Evolutionary conservation across 202 grass and related monocot species (phyloP).

Genomic region (Hordeum pubiflorum): DNA sequence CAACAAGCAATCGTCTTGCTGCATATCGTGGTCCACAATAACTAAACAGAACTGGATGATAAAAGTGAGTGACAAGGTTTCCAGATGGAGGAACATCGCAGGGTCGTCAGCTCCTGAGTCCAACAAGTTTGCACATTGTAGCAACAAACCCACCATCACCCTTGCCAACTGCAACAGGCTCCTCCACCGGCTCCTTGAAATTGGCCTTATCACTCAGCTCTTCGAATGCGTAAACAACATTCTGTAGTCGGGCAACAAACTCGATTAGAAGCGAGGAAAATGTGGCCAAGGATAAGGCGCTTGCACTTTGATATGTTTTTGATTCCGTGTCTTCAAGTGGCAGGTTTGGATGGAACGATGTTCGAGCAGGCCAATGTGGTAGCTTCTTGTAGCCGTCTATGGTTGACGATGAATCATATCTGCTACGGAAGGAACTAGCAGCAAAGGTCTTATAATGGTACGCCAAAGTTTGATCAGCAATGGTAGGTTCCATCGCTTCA

Average conservation of each 20-base stretch:
- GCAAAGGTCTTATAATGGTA: slow-evolving; percentile 33
- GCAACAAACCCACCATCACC: slow-evolving; percentile 16
- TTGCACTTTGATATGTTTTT: slow-evolving; percentile 80
- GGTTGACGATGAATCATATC: slow-evolving; percentile 44
- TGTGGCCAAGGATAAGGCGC: slow-evolving; percentile 79
- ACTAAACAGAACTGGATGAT: neutral
- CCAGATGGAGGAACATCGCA: slow-evolving; percentile 7
- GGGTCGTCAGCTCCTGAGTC: slow-evolving; percentile 32
- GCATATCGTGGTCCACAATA: neutral
- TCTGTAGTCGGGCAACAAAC: slow-evolving; percentile 79
- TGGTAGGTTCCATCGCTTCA: slow-evolving; percentile 7
- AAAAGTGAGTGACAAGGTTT: slow-evolving; percentile 11
- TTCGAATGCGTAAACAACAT: slow-evolving; percentile 72
- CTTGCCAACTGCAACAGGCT: slow-evolving; percentile 26
- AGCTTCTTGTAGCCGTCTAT: slow-evolving; percentile 30
- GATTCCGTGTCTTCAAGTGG: slow-evolving; percentile 39
- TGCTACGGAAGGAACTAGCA: slow-evolving; percentile 39
- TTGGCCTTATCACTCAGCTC: slow-evolving; percentile 80
- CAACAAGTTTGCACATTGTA: slow-evolving; percentile 39
- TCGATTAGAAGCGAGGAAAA: slow-evolving; percentile 89
- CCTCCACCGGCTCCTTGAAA: slow-evolving; percentile 60
- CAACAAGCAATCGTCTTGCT: neutral
- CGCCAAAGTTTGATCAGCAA: slow-evolving; percentile 19
- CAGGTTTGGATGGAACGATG: slow-evolving; percentile 51
- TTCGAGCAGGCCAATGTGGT: slow-evolving; percentile 56